phyloP scores from a whole-genome alignment of 305 asterid genomes.

The Caryopteris hybrid region DNA sequence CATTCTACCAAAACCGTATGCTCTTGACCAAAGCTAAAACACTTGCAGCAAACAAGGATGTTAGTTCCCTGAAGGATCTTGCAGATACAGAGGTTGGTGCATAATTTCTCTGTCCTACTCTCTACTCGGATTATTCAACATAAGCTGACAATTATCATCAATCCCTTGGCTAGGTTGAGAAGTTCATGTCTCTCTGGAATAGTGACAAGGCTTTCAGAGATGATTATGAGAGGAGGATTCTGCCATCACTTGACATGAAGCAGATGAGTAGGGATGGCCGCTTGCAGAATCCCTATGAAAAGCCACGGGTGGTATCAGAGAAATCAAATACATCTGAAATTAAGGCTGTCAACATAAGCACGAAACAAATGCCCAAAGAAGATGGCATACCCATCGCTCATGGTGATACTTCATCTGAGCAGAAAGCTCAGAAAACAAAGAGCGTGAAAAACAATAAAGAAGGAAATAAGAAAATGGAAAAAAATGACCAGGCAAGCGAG shows the following conservation, averaged over 20 bases:
- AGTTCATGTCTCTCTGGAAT: conserved; percentile 56
- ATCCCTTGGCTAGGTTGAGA: conserved; percentile 39
- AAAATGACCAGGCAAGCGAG: conserved; percentile 23
- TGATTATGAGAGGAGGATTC: conserved; percentile 64
- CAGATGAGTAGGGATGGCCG: conserved; percentile 73
- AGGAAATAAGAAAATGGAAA: conserved; percentile 34
- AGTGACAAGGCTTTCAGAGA: conserved; percentile 51
- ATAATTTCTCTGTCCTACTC: background rate
- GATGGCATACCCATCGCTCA: conserved; percentile 32
- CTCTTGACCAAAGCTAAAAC: conserved; percentile 40
- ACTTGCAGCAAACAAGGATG: conserved; percentile 44
- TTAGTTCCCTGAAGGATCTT: conserved; percentile 38
- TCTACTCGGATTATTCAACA: background rate
- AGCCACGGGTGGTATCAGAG: conserved; percentile 45
- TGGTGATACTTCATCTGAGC: conserved; percentile 21
- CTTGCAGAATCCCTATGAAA: conserved; percentile 60
- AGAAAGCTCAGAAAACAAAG: conserved; percentile 40
- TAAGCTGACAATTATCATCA: background rate
- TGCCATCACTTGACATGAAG: conserved; percentile 64
- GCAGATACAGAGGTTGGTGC: conserved; percentile 43
- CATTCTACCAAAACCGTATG: conserved; percentile 44
- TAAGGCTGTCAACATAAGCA: conserved; percentile 37
- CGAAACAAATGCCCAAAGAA: conserved; percentile 34
- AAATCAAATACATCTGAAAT: conserved; percentile 32
- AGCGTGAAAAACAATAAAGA: conserved; percentile 39